A percentile compares a stretch with the other conserved stretches of the same genome.
Conservation (phyloP, 1,284 basidiomycete genomes). For the Cryptococcus sp. region DNA sequence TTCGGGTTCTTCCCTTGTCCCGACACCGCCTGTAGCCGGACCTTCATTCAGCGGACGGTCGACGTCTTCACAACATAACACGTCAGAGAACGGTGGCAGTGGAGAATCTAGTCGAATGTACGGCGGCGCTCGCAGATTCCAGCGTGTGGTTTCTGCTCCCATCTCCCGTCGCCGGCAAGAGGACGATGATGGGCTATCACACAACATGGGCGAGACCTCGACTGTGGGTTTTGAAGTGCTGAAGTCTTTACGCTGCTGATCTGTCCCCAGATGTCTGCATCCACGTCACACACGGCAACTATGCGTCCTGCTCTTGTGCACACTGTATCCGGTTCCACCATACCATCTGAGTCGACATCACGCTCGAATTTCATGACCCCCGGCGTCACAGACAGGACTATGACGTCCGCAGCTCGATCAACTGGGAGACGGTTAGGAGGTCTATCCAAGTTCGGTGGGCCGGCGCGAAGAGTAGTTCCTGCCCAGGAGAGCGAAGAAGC, state of each 20-base stretch:
- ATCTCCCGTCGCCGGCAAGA: conserved; percentile 15
- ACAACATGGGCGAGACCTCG: conserved; percentile 9
- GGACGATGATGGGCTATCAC: conserved; percentile 6
- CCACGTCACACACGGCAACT: conserved; percentile 24
- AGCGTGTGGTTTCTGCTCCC: conserved; percentile 42
- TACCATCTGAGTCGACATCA: conserved; percentile 12
- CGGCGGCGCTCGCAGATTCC: conserved; percentile 24
- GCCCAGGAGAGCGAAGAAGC: conserved; percentile 21
- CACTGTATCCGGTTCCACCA: conserved; percentile 27
- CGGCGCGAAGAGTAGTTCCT: conserved; percentile 38
- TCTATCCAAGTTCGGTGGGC: conserved; percentile 48
- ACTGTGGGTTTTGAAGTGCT: conserved; percentile 12
- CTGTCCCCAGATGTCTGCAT: conserved; percentile 14
- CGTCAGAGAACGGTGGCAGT: conserved; percentile 7
- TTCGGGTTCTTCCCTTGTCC: conserved; percentile 28
- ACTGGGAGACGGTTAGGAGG: conserved; percentile 37
- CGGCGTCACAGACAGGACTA: conserved; percentile 32
- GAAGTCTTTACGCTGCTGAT: not conserved
- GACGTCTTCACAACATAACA: conserved; percentile 7
- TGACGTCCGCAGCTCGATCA: conserved; percentile 25
- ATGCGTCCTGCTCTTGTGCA: conserved; percentile 27
- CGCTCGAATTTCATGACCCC: conserved; percentile 33
- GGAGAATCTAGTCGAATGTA: conserved; percentile 16
- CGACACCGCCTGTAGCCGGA: conserved; percentile 29
- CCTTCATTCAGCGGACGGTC: conserved; percentile 7